A percentile compares a stretch with the other conserved stretches of the same genome.
These are phyloP conservation scores for Auriscalpium vulgare DNA, from an alignment of 768 basidiomycete genomes.

Conservation along the genomic window DNA sequence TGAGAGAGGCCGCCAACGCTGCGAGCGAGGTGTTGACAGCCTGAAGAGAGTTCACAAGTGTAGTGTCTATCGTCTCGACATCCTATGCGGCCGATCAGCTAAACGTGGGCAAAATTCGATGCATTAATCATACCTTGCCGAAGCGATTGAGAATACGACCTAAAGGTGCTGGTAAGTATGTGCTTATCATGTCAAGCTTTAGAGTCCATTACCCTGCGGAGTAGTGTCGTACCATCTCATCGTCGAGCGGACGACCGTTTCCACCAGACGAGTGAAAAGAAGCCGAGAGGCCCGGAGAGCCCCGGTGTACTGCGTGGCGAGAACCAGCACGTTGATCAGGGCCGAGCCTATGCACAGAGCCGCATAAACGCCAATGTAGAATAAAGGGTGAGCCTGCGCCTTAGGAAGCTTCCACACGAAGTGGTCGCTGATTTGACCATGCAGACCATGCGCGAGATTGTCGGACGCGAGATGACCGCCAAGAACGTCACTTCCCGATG, in stretches of 20 bases:
- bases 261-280: slow-evolving; percentile 46
- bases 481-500: slow-evolving; percentile 19
- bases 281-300: slow-evolving; percentile 32
- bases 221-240: slow-evolving; percentile 84
- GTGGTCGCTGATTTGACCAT: slow-evolving; percentile 4
- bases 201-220: slow-evolving; percentile 46
- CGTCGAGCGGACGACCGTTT: slow-evolving; percentile 68
- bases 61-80: slow-evolving; percentile 79
- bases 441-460: slow-evolving; percentile 14
- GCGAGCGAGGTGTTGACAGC: slow-evolving; percentile 74
- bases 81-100: slow-evolving; percentile 36
- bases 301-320: slow-evolving; percentile 52
- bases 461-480: slow-evolving; percentile 17
- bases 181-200: not conserved
- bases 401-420: slow-evolving; percentile 25
- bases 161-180: slow-evolving; percentile 14
- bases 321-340: slow-evolving; percentile 39
- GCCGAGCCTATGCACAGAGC: slow-evolving; percentile 46
- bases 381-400: slow-evolving; percentile 54
- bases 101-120: not conserved
- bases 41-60: slow-evolving; percentile 59
- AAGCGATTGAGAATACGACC: slow-evolving; percentile 86
- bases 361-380: slow-evolving; percentile 64
- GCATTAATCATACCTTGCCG: slow-evolving; percentile 39
- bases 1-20: slow-evolving; percentile 64